A percentile compares a stretch with the other conserved stretches of the same genome.
phyloP scores from a whole-genome alignment of 306 rosid genomes.

The Pterocarpus macrocarpus region DNA sequence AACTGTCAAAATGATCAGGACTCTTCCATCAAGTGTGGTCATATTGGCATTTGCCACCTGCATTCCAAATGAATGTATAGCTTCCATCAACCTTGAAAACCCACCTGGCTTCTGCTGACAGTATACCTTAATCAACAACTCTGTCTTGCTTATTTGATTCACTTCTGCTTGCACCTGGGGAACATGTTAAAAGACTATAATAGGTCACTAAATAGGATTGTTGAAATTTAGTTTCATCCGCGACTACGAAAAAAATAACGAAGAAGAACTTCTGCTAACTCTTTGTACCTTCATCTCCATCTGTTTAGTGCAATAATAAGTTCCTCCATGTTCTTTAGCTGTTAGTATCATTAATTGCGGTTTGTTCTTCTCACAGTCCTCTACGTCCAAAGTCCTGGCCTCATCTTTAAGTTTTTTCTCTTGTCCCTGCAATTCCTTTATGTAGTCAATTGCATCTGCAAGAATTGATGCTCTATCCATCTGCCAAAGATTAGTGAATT shows the following conservation, averaged over 20 bases:
- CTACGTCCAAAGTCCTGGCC: conserved; percentile 61
- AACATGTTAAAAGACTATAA: conserved; percentile 36
- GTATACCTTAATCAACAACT: conserved; percentile 61
- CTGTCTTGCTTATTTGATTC: conserved; percentile 58
- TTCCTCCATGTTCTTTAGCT: conserved; percentile 44
- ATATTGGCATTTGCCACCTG: conserved; percentile 67
- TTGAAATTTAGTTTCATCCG: conserved; percentile 9
- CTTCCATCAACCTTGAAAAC: conserved; percentile 72
- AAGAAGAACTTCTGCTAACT: conserved; percentile 6
- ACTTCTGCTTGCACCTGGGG: conserved; percentile 70
- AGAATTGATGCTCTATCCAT: conserved; percentile 79
- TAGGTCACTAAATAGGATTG: neutral
- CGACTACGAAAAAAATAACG: neutral
- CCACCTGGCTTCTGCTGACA: conserved; percentile 62
- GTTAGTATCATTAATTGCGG: conserved; percentile 34
- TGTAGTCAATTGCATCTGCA: conserved; percentile 74
- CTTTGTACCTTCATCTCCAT: conserved; percentile 54
- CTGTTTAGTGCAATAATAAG: conserved; percentile 42
- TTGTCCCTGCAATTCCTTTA: conserved; percentile 67
- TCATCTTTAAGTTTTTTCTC: conserved; percentile 59
- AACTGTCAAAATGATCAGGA: conserved; percentile 61
- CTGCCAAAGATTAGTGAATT: conserved; percentile 50
- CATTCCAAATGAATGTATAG: conserved; percentile 71
- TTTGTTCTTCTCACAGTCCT: conserved; percentile 48
- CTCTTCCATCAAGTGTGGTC: conserved; percentile 61